phyloP scores from a whole-genome alignment of 495 filamentous ascomycete genomes.

The Gamarada debralockiae region DNA sequence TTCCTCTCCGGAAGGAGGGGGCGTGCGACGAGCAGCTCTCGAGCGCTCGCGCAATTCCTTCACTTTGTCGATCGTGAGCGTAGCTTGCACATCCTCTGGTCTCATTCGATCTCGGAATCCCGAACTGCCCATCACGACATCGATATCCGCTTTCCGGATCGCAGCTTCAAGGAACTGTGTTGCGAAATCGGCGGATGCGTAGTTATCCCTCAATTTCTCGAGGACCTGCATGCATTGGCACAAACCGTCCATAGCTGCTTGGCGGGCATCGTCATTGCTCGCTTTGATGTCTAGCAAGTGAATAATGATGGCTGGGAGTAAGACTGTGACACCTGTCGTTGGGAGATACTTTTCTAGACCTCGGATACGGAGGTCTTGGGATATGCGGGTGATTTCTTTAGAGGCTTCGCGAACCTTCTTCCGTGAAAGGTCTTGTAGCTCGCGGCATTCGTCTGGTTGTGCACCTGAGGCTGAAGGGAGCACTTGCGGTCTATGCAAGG shows the following conservation, averaged over 20 bases:
- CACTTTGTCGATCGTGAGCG: constrained; percentile 1
- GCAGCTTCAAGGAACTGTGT: constrained; percentile 82
- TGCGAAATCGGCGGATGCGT: constrained; percentile 82
- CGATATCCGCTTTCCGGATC: constrained; percentile 73
- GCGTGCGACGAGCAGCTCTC: constrained; percentile 3
- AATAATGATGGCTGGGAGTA: constrained; percentile 87
- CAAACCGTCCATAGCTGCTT: constrained; percentile 70
- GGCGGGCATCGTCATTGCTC: constrained; percentile 60
- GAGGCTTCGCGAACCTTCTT: constrained; percentile 76
- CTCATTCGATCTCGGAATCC: not conserved
- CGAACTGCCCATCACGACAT: constrained; percentile 22
- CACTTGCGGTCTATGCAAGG: constrained; percentile 83
- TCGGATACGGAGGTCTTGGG: constrained; percentile 62
- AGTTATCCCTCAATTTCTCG: constrained; percentile 74
- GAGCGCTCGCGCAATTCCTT: constrained; percentile 3
- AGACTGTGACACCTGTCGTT: constrained; percentile 83
- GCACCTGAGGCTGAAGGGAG: constrained; percentile 65
- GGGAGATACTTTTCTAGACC: constrained; percentile 75
- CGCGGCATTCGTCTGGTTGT: constrained; percentile 45
- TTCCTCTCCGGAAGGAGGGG: constrained; percentile 3
- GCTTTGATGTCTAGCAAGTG: constrained; percentile 87
- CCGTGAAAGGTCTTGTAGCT: constrained; percentile 73
- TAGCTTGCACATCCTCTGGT: not conserved
- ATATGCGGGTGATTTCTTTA: constrained; percentile 74
- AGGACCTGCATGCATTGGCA: constrained; percentile 83